Evolutionary conservation across 257 asterid genomes (phyloP).

Genomic region (Paulownia fortunei): DNA sequence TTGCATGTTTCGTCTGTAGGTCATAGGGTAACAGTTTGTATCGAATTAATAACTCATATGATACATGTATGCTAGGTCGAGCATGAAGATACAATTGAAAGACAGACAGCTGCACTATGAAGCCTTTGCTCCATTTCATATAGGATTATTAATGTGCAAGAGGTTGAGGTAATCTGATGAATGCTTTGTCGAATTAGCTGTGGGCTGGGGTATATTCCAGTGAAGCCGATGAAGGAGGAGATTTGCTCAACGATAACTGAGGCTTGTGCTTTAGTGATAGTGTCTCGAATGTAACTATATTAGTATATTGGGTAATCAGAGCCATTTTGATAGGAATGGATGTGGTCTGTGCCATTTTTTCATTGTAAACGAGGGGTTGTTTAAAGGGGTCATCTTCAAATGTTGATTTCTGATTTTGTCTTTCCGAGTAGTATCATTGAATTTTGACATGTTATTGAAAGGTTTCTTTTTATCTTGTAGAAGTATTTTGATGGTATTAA

Average conservation of each 20-base stretch:
- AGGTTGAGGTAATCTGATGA: background rate
- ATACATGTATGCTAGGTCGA: slow-evolving; percentile 52
- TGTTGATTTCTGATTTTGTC: too few relatives aligned
- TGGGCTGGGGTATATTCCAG: background rate
- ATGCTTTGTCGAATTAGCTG: background rate
- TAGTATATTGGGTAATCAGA: background rate
- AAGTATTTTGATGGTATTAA: too few relatives aligned
- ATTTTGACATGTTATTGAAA: too few relatives aligned
- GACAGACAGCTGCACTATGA: slow-evolving; percentile 48
- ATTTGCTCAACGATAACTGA: background rate
- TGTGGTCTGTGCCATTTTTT: too few relatives aligned
- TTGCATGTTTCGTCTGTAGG: background rate
- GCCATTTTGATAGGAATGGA: background rate
- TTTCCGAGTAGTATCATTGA: too few relatives aligned
- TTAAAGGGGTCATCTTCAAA: too few relatives aligned
- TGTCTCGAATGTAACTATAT: background rate
- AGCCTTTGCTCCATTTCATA: background rate
- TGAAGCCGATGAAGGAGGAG: background rate
- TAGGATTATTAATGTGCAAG: background rate
- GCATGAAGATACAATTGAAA: slow-evolving; percentile 51
- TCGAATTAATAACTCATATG: background rate
- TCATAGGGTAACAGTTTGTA: background rate
- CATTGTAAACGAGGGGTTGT: too few relatives aligned
- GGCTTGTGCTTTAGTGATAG: background rate
- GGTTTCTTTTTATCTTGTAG: too few relatives aligned